Evolutionary conservation across 208 protist species (phyloP), one percentile per base, ranked within the genome.

Genomic region (Spongospora subterranea): DNA sequence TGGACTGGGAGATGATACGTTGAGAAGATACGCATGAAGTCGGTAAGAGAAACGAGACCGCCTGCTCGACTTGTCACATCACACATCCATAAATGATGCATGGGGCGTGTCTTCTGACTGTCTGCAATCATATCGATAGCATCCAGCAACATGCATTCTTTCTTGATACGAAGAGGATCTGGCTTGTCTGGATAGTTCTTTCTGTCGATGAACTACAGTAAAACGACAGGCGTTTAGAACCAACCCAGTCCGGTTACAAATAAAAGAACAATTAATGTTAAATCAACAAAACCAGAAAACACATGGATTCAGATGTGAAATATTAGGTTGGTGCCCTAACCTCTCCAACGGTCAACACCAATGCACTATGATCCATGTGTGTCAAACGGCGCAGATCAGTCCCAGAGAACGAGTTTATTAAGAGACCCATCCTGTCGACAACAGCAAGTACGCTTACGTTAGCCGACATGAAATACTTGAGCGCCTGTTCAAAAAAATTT

Each of bases 391-490:
- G 54, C 54, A 65, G 54, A 65, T 65, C 54, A 17, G 54, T 32
- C 29, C 54, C 54, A 29, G 54, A 65, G 20, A 65, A 29, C 29
- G 54, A 65, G 29, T 65, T 65, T 29, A 65, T 17, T 29, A 65
- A 65, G 20, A 32, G 17, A 29, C 54, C 54, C 54, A 29, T 29
- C 29, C 29, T 65, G 54, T 65, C 54, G 54, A 65, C 54, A 29
- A 65, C 54, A 65, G 54, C 54, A 29, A 65, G 54, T 32, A 65
- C 54, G 54, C 54, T 65, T 17, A 65, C 54, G 29, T 65, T 65
- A 29, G 54, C 54, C 54, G 54, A 17, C 29, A 65, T 65, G 29
- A 65, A 17, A 29, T 32, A 65, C 54, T 65, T 65, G 54, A 65
- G 54, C 29, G 54, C 54, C 54, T 65, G 54, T n/a, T n/a, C n/a